phyloP scores from a whole-genome alignment of 1,284 basidiomycete species.

The Rhodotorula sp. region DNA sequence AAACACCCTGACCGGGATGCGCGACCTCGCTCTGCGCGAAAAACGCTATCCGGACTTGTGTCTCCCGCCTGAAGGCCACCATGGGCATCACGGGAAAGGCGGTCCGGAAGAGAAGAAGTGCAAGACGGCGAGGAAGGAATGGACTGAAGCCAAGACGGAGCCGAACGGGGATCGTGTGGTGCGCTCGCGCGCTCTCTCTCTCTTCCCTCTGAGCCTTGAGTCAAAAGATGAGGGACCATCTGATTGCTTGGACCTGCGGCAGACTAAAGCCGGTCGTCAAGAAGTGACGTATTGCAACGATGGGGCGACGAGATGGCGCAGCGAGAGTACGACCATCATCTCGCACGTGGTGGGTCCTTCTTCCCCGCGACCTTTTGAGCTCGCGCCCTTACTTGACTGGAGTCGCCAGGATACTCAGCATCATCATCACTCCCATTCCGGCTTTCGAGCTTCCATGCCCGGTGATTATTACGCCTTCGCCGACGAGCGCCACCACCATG shows the following conservation, averaged over 20 bases:
- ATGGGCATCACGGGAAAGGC: neutral
- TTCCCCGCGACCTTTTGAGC: no score
- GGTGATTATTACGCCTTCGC: no score
- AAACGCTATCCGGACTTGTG: neutral
- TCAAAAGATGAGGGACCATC: no score
- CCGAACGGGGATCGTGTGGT: conserved; percentile 3
- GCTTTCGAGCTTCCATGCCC: no score
- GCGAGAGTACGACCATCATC: neutral
- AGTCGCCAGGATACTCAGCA: no score
- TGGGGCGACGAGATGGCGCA: neutral
- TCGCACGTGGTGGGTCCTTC: neutral
- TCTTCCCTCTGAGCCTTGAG: no score
- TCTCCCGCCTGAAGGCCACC: no score
- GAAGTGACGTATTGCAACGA: neutral
- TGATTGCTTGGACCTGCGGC: no score
- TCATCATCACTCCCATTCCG: no score
- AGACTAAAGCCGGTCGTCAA: neutral
- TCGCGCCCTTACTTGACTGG: no score
- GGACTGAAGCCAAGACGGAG: conserved; percentile 3
- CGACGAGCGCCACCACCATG: no score
- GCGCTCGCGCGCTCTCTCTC: neutral
- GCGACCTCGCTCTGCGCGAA: neutral
- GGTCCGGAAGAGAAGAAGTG: no score
- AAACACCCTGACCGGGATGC: neutral
- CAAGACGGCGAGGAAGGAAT: conserved; percentile 1